These are phyloP conservation scores for Pythium dissimile DNA, from an alignment of 352 stramenopile species.

Conservation along the genomic window DNA sequence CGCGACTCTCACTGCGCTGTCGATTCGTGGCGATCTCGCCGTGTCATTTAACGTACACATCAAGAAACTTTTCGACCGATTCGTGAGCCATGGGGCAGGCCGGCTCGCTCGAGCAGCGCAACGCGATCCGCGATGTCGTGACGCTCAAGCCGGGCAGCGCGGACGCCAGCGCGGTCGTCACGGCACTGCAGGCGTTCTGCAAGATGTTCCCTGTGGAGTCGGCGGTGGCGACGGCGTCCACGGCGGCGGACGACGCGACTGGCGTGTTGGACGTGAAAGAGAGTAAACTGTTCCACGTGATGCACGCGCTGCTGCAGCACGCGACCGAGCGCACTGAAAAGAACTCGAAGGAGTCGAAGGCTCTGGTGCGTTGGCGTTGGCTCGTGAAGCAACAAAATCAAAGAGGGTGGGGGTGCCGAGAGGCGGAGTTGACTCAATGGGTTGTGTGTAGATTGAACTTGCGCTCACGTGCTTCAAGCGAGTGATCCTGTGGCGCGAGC, in stretches of 20 bases:
- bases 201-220: slow-evolving; percentile 72
- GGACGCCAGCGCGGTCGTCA: slow-evolving; percentile 36
- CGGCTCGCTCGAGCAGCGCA: slow-evolving; percentile 78
- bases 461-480: slow-evolving; percentile 68
- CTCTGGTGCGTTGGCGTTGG: slow-evolving; percentile 32
- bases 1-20: not conserved
- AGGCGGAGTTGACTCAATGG: not conserved
- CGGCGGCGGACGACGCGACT: slow-evolving; percentile 24
- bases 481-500: slow-evolving; percentile 74
- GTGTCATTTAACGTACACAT: not conserved
- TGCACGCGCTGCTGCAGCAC: slow-evolving; percentile 66
- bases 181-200: slow-evolving; percentile 70
- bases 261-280: slow-evolving; percentile 69
- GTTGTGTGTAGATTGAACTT: slow-evolving; percentile 45
- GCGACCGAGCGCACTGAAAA: slow-evolving; percentile 56
- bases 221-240: slow-evolving; percentile 18
- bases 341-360: slow-evolving; percentile 42
- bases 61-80: not conserved
- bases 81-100: slow-evolving; percentile 60
- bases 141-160: slow-evolving; percentile 33
- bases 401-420: no score
- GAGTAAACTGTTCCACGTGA: slow-evolving; percentile 64
- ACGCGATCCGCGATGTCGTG: slow-evolving; percentile 71
- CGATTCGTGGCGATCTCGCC: not conserved
- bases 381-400: no score